Base-by-base conservation (phyloP, 306 rosid genomes). In the Datisca glomerata region DNA sequence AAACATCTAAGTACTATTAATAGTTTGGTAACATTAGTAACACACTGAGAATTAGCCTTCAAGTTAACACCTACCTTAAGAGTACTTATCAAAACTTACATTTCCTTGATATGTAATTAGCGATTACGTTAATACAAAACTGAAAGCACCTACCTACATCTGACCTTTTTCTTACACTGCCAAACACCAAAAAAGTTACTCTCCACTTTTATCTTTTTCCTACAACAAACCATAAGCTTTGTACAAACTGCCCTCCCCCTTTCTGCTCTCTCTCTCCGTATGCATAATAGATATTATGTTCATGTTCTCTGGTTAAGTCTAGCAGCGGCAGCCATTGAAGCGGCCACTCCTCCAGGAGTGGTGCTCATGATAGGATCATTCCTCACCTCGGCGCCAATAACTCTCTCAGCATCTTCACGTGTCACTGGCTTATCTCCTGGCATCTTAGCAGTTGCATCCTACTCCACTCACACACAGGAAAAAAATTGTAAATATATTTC, bases 321-420 rank as follows among this genome's bases (percentile, higher is more conserved):
- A 0, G 81, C 84, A 0, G 84, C 79, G 0, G 81, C 71, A 0
- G 81, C 81, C 37, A 72, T 1, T 2, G 93, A 67, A 3, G 46
- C 64, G 0, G 82, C 89, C 1, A 74, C 79, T 7, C 85, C 93
- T 10, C 89, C 74, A 0, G 72, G 74, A 0, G 74, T 69, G n/a
- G 96, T 77, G 36, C 28, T 47, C 86, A 80, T 77, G 4, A 55
- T 41, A 2, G 53, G 12, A 8, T 63, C 74, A 51, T 74, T 80
- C 54, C 85, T 72, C 23, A 80, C 8, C 72, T 80, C 82, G 0
- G 82, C 85, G 4, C 80, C 63, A 12, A 74, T 65, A 13, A 85
- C 75, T 24, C 74, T 69, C 47, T 72, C 76, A 0, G 80, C 83
- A 25, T 85, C 96, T 52, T 72, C 85, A 24, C 69, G n/a, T 0